Evolutionary conservation across 192 early-diverging fungal genomes (phyloP), one percentile per base, ranked within the genome.

Genomic region (Phycomyces nitens): DNA sequence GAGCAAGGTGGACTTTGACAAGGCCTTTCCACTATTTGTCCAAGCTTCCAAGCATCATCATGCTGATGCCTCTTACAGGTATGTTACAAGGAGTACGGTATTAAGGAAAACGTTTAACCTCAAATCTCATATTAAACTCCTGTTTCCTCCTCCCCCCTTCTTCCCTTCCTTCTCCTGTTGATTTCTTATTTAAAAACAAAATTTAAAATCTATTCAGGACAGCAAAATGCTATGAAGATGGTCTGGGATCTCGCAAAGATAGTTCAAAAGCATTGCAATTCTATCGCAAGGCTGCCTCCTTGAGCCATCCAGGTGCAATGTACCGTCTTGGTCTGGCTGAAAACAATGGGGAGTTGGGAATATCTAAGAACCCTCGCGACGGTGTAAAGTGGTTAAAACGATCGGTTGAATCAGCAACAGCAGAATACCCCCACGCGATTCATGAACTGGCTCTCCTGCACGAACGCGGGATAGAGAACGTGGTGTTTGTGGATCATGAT

Each of bases 11-110:
- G 86, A 90, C 23, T 84, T 84, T 64, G 82, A 86, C 6, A 89
- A 87, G 50, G 82, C 84, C 3, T 83, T 86, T 60, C 75, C 84
- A 10, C 66, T 84, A 24, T 89, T 83, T 72, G 70, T 83, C 11
- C 75, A 76, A 34, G 86, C 90, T 7, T 85, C 86, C 12, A 89
- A 89, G 62, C 83, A 86, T 59, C 76, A 74, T 18, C 83, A 87
- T 59, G 74, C 89, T 4, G 80, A 82, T 55, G 84, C 88, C 26
- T 75, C 80, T 14, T 90, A 85, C 67, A 66, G 66, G 65, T 67
- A 60, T 42, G 1, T 47, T 14, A 1, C 44, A 47, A 47, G 12
- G 18, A 47, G 18, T 14, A 47, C 10, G 49, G 2, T 20, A 50
- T 20, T 20, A 50, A 50, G 49, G 16, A 50, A 34, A 34, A 34